Conservation (phyloP, 257 asterid species). For the Catharanthus roseus region DNA sequence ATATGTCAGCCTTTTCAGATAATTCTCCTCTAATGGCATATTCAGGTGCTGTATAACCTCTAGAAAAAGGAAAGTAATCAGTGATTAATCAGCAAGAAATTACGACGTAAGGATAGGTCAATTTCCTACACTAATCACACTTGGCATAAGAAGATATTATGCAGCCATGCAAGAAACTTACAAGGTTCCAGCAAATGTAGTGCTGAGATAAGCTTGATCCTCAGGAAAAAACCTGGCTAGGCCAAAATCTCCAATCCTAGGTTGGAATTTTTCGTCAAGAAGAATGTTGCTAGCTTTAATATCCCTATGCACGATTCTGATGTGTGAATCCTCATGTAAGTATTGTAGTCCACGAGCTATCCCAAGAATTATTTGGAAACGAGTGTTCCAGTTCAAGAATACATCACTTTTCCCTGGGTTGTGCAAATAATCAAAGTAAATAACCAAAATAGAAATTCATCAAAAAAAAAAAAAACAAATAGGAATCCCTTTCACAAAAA, state of each 20-base stretch:
- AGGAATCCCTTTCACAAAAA: no score
- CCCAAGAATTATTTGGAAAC: slow-evolving; percentile 71
- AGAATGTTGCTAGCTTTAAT: slow-evolving; percentile 84
- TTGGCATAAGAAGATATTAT: neutral
- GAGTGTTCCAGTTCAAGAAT: slow-evolving; percentile 55
- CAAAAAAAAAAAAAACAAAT: no score
- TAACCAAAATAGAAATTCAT: neutral
- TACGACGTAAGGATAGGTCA: neutral
- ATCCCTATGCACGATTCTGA: slow-evolving; percentile 75
- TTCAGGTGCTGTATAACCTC: slow-evolving; percentile 84
- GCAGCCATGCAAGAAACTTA: slow-evolving; percentile 25
- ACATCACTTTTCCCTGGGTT: slow-evolving; percentile 47
- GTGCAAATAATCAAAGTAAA: slow-evolving; percentile 4
- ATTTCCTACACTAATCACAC: neutral
- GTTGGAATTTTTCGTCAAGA: slow-evolving; percentile 66
- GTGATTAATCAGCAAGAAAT: neutral
- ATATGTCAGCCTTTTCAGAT: slow-evolving; percentile 71
- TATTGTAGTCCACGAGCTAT: slow-evolving; percentile 78
- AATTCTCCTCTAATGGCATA: slow-evolving; percentile 73
- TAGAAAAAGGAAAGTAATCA: slow-evolving; percentile 15
- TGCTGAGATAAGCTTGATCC: slow-evolving; percentile 88
- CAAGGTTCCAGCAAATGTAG: slow-evolving; percentile 83
- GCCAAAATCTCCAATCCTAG: slow-evolving; percentile 81
- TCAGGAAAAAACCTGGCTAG: slow-evolving; percentile 85
- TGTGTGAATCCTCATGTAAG: slow-evolving; percentile 76